phyloP scores from a whole-genome alignment of 2,329 filamentous ascomycete genomes.

The Falciphora oryzae region DNA sequence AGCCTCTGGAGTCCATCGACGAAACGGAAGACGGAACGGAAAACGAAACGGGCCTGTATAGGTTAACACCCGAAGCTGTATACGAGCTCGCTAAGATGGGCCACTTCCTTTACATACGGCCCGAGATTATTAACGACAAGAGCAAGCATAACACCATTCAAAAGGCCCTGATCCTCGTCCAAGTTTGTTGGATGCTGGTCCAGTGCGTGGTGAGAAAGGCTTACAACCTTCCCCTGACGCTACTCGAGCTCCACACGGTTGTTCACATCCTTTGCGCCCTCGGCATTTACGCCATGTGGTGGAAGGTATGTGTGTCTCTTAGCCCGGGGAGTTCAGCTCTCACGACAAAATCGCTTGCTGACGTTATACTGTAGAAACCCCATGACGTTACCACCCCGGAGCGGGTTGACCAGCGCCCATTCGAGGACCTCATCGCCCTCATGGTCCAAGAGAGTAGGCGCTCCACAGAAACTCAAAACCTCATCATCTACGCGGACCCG shows the following conservation, averaged over 20 bases:
- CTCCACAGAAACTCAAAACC: background rate
- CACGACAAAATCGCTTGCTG: background rate
- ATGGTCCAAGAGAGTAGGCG: background rate
- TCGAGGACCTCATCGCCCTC: background rate
- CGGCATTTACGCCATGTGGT: conserved; percentile 12
- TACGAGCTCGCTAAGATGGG: conserved; percentile 10
- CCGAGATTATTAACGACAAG: conserved; percentile 25
- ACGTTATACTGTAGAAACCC: conserved; percentile 9
- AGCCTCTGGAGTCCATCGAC: background rate
- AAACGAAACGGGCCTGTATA: background rate
- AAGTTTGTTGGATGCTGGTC: conserved; percentile 32
- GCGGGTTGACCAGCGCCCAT: background rate
- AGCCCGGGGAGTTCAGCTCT: background rate
- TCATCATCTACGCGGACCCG: background rate
- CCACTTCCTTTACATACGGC: background rate
- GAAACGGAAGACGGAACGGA: background rate
- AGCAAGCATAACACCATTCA: conserved; percentile 31
- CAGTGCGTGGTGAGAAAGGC: conserved; percentile 27
- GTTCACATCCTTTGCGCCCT: conserved; percentile 24
- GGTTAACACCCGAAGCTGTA: conserved; percentile 9
- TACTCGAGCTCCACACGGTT: conserved; percentile 30
- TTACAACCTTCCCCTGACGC: conserved; percentile 27
- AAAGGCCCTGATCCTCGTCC: conserved; percentile 29
- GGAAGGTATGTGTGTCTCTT: conserved; percentile 8
- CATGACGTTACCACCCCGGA: conserved; percentile 2